Evolutionary conservation across 768 basidiomycete genomes (phyloP), one percentile per base, ranked within the genome.

Genomic region (Candolleomyces eurysporus): DNA sequence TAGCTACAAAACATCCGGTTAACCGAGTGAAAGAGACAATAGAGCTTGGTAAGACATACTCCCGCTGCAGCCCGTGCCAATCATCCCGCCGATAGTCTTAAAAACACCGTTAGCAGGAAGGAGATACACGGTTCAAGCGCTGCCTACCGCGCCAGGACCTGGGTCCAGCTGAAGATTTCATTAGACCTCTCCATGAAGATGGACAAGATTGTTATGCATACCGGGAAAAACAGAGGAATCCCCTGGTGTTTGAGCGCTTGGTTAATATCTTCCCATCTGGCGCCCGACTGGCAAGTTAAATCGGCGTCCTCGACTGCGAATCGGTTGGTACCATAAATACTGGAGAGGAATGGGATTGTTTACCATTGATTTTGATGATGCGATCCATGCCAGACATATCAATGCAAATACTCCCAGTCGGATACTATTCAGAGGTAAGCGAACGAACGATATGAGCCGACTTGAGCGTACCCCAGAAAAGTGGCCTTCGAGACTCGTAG

Each of bases 401-500:
- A 19, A 96, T 68, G 59, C 91, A 95, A 57, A 96, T 92, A 5
- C 91, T 89, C 46, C 88, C 88, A 4, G 74, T 69, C 0, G 78
- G 70, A 65, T 76, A 69, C 82, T 83, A 46, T n/a, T 26, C 9
- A 62, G 30, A 70, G 78, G 65, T 48, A 21, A 26, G 40, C 46
- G 17, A 55, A 60, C 48, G 53, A 50, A 50, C 39, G 43, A 53
- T 43, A 36, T 48, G 54, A 39, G 2, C 52, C 21, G 57, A 51
- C 22, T 56, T 19, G 14, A 42, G 59, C 63, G 40, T 43, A 91
- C 91, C 31, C 90, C 90, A 52, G 84, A 84, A 63, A 89, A 92
- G 74, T 96, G 92, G 0, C 93, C 93, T 70, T 96, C 94, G 13
- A 96, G 79, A 67, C 88, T 89, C 0, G 93, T 96, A 11, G 91